Base-by-base conservation (phyloP, 1,139 yeast genomes). In the Hyphopichia burtonii region DNA sequence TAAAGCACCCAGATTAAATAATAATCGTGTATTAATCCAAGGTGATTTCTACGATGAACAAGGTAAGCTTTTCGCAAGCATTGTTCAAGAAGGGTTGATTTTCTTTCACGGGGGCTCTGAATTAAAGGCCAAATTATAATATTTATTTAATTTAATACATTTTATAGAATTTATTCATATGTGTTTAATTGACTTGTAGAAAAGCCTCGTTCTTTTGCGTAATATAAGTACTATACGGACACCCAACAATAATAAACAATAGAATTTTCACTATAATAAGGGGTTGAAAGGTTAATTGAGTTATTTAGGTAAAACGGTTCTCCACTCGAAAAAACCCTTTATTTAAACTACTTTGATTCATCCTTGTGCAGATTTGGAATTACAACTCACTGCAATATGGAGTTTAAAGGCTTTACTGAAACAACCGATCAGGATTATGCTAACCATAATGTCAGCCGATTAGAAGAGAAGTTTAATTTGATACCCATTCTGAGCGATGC, bases 31-130 rank as follows among this genome's bases (percentile, higher is more conserved):
- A 8, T 54, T 71, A 46, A 58, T 69, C 36, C 59, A 56, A 32
- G 74, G 68, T 6, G 61, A 63, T 18, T 62, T 66, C 49, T 71
- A 63, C 48, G 66, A 66, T 41, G 48, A 54, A 35, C 58, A 58
- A 28, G 73, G 72, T 10, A 58, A 59, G 39, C 56, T 68, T 42
- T 59, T 70, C 34, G 76, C 76, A 15, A 57, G 66, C n/a, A 65
- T 69, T 19, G 66, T 64, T 16, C 78, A 72, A 53, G 77, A 72
- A 51, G 75, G 75, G 2, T 55, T 71, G 42, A 66, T 68, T 2
- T 65, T 65, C 41, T 65, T 71, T 50, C 59, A 56, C 41, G 45
- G 56, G 35, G 67, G 65, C 20, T 31, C 54, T 10, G 68, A 66
- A 33, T 47, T 49, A 11, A 53, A 54, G 45, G 67, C 68, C 20